Percentiles rank a stretch among this genome's conserved stretches.
Evolutionary conservation across 305 asterid genomes (phyloP).

Genomic region (Fraxinus baroniana): DNA sequence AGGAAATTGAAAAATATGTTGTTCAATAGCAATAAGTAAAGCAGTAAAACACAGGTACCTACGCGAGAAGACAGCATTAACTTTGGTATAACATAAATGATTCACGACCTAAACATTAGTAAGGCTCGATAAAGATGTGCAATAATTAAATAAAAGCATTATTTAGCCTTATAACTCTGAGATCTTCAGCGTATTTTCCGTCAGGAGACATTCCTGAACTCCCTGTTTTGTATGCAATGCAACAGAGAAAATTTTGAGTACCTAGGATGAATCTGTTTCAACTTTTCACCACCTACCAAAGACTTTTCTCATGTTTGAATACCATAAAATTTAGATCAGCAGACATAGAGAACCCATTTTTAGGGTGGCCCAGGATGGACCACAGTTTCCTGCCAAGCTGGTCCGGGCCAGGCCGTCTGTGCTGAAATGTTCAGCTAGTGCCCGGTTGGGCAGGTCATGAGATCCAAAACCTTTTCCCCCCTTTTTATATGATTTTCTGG

Average conservation of each 20-base stretch:
- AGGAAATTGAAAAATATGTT: neutral
- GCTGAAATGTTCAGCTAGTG: neutral
- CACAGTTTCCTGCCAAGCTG: neutral
- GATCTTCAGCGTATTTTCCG: neutral
- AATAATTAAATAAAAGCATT: neutral
- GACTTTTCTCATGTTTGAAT: neutral
- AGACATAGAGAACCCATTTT: neutral
- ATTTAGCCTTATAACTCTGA: constrained; percentile 6
- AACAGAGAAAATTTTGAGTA: neutral
- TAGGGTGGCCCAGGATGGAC: neutral
- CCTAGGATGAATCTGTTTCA: neutral
- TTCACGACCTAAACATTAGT: neutral
- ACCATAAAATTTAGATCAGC: neutral
- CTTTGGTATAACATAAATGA: neutral
- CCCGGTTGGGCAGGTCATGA: neutral
- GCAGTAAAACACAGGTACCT: neutral
- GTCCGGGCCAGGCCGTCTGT: neutral
- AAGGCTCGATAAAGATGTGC: neutral
- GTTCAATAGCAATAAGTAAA: neutral
- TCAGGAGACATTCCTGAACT: neutral
- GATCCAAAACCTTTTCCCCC: neutral
- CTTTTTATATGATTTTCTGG: neutral
- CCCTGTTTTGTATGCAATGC: neutral
- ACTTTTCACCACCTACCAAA: neutral
- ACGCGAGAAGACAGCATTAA: neutral